A percentile compares a stretch with the other conserved stretches of the same genome.
These are phyloP conservation scores for Cardamine occulta DNA, from an alignment of 345 rosid species.

Conservation along the genomic window DNA sequence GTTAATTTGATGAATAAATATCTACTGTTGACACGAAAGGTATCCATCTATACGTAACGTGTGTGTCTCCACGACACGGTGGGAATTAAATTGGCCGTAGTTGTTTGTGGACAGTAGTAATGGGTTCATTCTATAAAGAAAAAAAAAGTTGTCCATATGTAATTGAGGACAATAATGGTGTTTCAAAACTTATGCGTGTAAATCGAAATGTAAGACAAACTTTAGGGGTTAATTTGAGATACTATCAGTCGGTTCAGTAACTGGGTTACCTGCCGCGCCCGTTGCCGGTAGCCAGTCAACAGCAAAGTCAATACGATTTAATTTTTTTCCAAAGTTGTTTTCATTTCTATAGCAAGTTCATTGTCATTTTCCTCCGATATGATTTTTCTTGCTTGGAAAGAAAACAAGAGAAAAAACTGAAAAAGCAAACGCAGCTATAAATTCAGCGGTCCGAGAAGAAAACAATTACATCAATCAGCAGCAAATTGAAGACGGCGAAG, in stretches of 20 bases:
- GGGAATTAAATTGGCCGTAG: neutral
- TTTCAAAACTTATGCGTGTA: neutral
- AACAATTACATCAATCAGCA: neutral
- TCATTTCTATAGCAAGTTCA: neutral
- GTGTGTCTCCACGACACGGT: neutral
- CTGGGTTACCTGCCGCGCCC: constrained; percentile 30
- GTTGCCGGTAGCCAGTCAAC: constrained; percentile 45
- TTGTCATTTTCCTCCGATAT: constrained; percentile 31
- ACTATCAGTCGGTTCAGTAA: constrained; percentile 28
- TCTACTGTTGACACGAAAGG: constrained; percentile 4
- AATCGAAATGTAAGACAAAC: neutral
- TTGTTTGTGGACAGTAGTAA: neutral
- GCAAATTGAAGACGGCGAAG: constrained; percentile 28
- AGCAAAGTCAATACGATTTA: constrained; percentile 36
- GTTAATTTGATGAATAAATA: neutral
- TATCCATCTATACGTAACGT: neutral
- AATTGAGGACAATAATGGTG: neutral
- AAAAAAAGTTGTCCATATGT: neutral
- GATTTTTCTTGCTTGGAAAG: constrained; percentile 55
- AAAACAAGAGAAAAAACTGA: constrained; percentile 39
- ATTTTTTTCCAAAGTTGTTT: constrained; percentile 29
- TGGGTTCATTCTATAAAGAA: neutral
- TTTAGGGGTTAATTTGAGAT: neutral
- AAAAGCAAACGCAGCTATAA: constrained; percentile 35
- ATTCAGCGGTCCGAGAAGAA: constrained; percentile 23